phyloP scores from a whole-genome alignment of 2,329 filamentous ascomycete genomes.

The Fusarium subtropicale region DNA sequence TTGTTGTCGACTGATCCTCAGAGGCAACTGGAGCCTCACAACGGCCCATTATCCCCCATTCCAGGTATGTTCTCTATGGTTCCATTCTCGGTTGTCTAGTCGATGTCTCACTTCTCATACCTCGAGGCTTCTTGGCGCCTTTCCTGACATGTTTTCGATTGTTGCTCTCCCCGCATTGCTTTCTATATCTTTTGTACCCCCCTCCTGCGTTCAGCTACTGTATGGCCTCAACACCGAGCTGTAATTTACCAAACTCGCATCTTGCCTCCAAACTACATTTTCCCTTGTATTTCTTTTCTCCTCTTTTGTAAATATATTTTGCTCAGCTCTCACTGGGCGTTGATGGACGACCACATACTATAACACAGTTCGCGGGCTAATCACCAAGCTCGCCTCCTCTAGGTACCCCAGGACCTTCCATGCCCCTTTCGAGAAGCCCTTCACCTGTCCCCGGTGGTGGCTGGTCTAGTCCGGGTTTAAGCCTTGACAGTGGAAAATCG shows the following conservation, averaged over 20 bases:
- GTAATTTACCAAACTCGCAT: constrained; percentile 16
- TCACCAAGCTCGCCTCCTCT: constrained; percentile 37
- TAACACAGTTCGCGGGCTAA: constrained; percentile 44
- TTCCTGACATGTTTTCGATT: constrained; percentile 21
- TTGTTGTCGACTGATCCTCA: constrained; percentile 50
- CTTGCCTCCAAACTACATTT: background rate
- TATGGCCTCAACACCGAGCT: constrained; percentile 8
- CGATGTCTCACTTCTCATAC: constrained; percentile 42
- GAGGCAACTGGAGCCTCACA: constrained; percentile 45
- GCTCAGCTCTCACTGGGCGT: constrained; percentile 16
- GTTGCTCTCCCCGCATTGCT: constrained; percentile 18
- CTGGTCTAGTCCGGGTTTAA: constrained; percentile 87
- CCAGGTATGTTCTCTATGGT: constrained; percentile 60
- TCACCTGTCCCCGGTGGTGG: constrained; percentile 86
- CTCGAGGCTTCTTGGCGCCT: constrained; percentile 22
- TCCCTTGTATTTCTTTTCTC: background rate
- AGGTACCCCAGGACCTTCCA: constrained; percentile 70
- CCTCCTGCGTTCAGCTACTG: constrained; percentile 5
- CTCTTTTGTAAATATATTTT: constrained; percentile 6
- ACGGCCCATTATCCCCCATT: constrained; percentile 62
- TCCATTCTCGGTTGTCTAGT: constrained; percentile 16
- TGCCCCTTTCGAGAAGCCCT: constrained; percentile 89
- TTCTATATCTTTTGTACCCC: constrained; percentile 22
- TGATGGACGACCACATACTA: constrained; percentile 23
- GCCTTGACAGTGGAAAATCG: constrained; percentile 76